These are phyloP conservation scores for Flaveria sonorensis DNA, from an alignment of 129 eudicot genomes.

Conservation along the genomic window DNA sequence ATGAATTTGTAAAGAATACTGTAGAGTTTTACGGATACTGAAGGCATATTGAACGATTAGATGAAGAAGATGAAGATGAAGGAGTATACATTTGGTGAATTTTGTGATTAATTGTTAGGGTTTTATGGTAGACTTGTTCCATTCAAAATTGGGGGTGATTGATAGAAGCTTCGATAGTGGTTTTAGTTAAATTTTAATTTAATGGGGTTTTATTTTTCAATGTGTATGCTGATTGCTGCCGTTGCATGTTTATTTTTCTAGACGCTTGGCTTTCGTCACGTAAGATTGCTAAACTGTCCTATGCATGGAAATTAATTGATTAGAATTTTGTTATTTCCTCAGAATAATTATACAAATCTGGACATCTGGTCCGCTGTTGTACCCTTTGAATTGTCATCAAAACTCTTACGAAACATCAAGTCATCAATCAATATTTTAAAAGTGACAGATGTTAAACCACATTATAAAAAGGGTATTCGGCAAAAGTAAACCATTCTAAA, in stretches of 20 bases:
- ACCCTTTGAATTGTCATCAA: too few species aligned
- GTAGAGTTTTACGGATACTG: conserved; percentile 63
- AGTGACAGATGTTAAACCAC: too few species aligned
- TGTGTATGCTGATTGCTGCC: conserved; percentile 9
- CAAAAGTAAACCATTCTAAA: too few species aligned
- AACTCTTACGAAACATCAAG: too few species aligned
- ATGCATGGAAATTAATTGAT: not conserved
- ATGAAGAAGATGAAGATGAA: conserved; percentile 2
- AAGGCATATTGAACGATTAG: conserved; percentile 49
- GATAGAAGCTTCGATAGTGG: conserved; percentile 33
- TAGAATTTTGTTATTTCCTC: not conserved
- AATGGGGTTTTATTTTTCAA: not conserved
- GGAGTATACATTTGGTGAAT: conserved; percentile 16
- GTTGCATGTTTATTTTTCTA: conserved; percentile 4
- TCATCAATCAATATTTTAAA: too few species aligned
- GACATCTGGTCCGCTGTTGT: too few species aligned
- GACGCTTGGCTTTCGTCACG: not conserved
- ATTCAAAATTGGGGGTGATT: conserved; percentile 31
- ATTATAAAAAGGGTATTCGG: too few species aligned
- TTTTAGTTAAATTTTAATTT: not conserved
- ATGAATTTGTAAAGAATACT: conserved; percentile 68
- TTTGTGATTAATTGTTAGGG: conserved; percentile 24
- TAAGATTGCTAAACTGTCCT: not conserved
- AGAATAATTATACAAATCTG: too few species aligned
- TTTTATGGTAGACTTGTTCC: conserved; percentile 37